A percentile compares a stretch with the other conserved stretches of the same genome.
Evolutionary conservation across 345 rosid species (phyloP).

Genomic region (Eucalyptus regnans): DNA sequence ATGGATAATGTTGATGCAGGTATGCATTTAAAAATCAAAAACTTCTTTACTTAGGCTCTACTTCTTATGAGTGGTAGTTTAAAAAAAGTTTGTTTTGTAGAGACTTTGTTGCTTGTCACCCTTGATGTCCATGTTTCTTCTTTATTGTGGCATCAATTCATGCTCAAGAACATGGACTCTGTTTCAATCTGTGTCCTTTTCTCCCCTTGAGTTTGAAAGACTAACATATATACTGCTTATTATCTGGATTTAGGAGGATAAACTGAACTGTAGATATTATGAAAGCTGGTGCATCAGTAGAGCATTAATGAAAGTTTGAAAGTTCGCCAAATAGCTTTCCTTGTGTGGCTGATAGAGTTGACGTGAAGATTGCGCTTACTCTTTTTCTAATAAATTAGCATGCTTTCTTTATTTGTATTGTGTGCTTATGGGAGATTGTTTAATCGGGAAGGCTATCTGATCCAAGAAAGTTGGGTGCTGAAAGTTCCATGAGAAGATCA

Average conservation of each 20-base stretch:
- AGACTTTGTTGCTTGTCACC: neutral
- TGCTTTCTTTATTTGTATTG: neutral
- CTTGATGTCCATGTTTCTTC: neutral
- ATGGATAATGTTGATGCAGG: slow-evolving; percentile 84
- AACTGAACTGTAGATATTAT: neutral
- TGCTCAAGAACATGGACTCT: neutral
- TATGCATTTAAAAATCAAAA: slow-evolving; percentile 3
- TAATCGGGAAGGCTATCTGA: neutral
- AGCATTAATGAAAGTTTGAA: neutral
- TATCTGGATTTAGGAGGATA: neutral
- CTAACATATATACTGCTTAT: neutral
- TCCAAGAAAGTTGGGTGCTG: neutral
- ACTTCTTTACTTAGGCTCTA: neutral
- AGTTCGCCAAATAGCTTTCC: neutral
- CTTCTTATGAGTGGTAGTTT: neutral
- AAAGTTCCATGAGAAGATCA: neutral
- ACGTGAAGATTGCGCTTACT: neutral
- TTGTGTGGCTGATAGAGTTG: neutral
- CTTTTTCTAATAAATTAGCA: neutral
- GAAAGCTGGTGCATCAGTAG: neutral
- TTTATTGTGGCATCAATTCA: neutral
- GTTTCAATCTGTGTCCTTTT: neutral
- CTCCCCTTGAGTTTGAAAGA: neutral
- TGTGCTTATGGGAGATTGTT: neutral
- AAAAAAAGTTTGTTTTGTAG: neutral